Conservation (phyloP, 208 protist genomes). For the Lotmaria passim region DNA sequence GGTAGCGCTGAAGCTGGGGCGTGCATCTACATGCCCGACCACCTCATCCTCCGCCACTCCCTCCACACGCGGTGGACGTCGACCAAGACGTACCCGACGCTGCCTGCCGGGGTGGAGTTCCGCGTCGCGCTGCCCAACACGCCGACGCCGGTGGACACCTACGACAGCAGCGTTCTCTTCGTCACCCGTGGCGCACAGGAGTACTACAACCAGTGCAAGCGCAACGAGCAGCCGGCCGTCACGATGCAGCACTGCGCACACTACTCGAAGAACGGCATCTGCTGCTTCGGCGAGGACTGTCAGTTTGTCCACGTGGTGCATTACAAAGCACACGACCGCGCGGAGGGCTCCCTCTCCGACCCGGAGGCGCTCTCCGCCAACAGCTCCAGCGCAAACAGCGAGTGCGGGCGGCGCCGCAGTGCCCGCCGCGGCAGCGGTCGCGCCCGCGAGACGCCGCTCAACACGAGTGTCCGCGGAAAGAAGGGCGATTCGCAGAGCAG, state of each 20-base stretch:
- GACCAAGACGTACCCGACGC: slow-evolving; percentile 46
- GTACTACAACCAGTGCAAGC: slow-evolving; percentile 62
- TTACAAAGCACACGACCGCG: slow-evolving; percentile 45
- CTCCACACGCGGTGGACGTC: slow-evolving; percentile 79
- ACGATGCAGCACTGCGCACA: slow-evolving; percentile 85
- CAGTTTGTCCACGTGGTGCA: slow-evolving; percentile 78
- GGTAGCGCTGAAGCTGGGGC: slow-evolving; percentile 6
- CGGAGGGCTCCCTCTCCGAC: slow-evolving; percentile 52
- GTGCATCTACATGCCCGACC: slow-evolving; percentile 42
- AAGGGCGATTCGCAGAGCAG: slow-evolving; percentile 24
- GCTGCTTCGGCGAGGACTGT: slow-evolving; percentile 80
- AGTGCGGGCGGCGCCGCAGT: slow-evolving; percentile 16
- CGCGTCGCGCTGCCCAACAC: slow-evolving; percentile 74
- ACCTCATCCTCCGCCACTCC: slow-evolving; percentile 63
- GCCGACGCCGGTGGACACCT: slow-evolving; percentile 65
- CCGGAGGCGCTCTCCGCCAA: slow-evolving; percentile 31
- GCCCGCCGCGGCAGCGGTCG: slow-evolving; percentile 12
- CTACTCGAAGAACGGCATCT: slow-evolving; percentile 82
- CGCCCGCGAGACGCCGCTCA: slow-evolving; percentile 49
- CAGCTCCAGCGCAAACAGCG: slow-evolving; percentile 38
- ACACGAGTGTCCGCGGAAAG: slow-evolving; percentile 10
- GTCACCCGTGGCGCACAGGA: slow-evolving; percentile 70
- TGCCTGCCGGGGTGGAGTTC: slow-evolving; percentile 59
- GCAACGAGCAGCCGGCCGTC: slow-evolving; percentile 52
- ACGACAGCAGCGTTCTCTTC: slow-evolving; percentile 63